A percentile compares a stretch with the other conserved stretches of the same genome.
Evolutionary conservation across 129 eudicot genomes (phyloP).

Genomic region (Lactuca sativa): DNA sequence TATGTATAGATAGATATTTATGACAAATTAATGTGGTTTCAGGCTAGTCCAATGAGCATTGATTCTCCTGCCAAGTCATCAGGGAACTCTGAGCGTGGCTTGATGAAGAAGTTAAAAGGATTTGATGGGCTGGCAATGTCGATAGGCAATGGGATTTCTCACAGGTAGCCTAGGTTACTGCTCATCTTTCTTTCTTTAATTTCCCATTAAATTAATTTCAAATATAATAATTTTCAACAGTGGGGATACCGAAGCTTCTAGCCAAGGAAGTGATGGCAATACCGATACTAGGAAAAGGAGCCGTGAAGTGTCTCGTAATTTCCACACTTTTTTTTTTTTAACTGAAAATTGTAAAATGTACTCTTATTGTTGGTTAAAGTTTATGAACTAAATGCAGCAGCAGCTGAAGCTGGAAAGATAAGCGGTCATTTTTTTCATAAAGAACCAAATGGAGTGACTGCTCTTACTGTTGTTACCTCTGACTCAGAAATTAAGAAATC

Average conservation of each 20-base stretch:
- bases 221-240: slow-evolving; percentile 53
- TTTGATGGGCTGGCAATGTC: slow-evolving; percentile 92
- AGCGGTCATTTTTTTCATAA: slow-evolving; percentile 28
- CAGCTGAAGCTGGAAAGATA: slow-evolving; percentile 48
- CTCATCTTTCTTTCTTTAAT: neutral
- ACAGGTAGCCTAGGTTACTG: slow-evolving; percentile 54
- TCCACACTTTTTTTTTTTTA: neutral
- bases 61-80: slow-evolving; percentile 86
- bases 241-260: slow-evolving; percentile 85
- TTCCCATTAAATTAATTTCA: neutral
- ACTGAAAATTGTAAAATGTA: neutral
- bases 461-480: slow-evolving; percentile 32
- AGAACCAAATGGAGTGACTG: slow-evolving; percentile 41
- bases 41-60: slow-evolving; percentile 72
- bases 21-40: neutral
- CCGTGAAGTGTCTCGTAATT: slow-evolving; percentile 65
- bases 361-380: neutral
- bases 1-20: too few relatives aligned
- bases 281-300: slow-evolving; percentile 73
- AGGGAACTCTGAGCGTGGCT: slow-evolving; percentile 61
- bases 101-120: slow-evolving; percentile 80
- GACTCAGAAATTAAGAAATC: slow-evolving; percentile 57
- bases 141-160: slow-evolving; percentile 58
- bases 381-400: neutral
- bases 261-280: slow-evolving; percentile 85